Evolutionary conservation across 768 basidiomycete species (phyloP).

Genomic region (Tubosaeta brunneosetosa): DNA sequence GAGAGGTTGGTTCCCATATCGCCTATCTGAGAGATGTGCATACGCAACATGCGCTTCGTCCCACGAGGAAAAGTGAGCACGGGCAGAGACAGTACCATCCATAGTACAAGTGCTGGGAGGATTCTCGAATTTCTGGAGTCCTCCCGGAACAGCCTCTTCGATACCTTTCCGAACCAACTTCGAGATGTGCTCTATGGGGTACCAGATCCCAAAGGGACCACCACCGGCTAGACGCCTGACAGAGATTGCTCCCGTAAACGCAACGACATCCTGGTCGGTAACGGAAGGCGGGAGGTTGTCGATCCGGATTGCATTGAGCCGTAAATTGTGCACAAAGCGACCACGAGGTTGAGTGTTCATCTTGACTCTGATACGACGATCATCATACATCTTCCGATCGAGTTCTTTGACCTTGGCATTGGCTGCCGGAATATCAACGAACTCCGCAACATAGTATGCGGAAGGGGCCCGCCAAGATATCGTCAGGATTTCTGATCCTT

Average conservation of each 20-base stretch:
- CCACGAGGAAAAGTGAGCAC: conserved; percentile 46
- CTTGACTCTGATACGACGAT: conserved; percentile 44
- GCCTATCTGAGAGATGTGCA: conserved; percentile 32
- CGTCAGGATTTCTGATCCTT: conserved; percentile 37
- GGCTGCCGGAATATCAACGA: conserved; percentile 22
- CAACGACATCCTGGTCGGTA: conserved; percentile 21
- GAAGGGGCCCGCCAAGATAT: conserved; percentile 52
- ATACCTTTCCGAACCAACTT: conserved; percentile 25
- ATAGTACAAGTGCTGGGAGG: conserved; percentile 12
- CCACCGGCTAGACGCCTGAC: conserved; percentile 25
- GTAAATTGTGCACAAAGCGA: conserved; percentile 21
- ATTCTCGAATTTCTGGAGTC: conserved; percentile 25
- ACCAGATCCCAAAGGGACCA: conserved; percentile 17
- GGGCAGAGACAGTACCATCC: conserved; percentile 34
- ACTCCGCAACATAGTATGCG: conserved; percentile 41
- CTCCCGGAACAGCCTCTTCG: conserved; percentile 11
- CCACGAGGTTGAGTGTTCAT: conserved; percentile 40
- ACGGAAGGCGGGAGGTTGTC: conserved; percentile 35
- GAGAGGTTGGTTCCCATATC: conserved; percentile 32
- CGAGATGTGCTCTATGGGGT: conserved; percentile 18
- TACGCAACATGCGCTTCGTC: conserved; percentile 42
- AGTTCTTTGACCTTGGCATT: conserved; percentile 33
- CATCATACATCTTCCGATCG: conserved; percentile 32
- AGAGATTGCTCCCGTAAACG: conserved; percentile 28
- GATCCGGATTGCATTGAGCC: conserved; percentile 40